Evolutionary conservation across 352 stramenopile genomes (phyloP), one percentile per base, ranked within the genome.

Genomic region (Globisporangium okanoganense): DNA sequence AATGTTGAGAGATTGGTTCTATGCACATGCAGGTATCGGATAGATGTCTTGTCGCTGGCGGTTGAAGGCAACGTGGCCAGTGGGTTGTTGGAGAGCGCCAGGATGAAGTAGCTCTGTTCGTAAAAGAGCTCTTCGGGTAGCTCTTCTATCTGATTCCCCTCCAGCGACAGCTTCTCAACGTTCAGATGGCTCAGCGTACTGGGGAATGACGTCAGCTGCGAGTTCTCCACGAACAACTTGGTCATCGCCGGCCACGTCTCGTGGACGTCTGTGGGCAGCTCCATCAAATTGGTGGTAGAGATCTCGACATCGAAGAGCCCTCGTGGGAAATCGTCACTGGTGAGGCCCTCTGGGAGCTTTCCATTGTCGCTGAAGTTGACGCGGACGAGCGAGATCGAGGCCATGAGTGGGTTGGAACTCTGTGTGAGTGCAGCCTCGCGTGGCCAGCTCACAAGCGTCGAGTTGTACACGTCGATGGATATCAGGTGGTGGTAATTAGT

Each of bases 401-500:
- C 62, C n/a, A 82, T 69, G 24, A 75, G 75, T 0, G 67, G 60
- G 44, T 85, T 65, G 1, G 59, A 48, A 7, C 64, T 67, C 24
- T 85, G 75, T 10, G 72, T 78, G 40, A 87, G 57, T 14, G 69
- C 71, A 3, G 75, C 71, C 0, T 82, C 64, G 0, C 14, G 22
- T 0, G 54, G 57, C 76, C 79, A 88, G 22, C 72, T 61, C 0
- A 58, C 25, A 0, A 87, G 57, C 1, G 79, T 81, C 12, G 74
- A 75, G 50, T 88, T 88, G 64, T 69, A 88, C 1, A 86, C 64
- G 22, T 88, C 76, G 56, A 88, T 38, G 7, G 75, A 67, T 14
- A 86, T 53, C 2, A 88, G 40, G 13, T 84, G 75, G 14, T 41
- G 48, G 40, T 84, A 82, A 10, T 61, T 38, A 3, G 43, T 62